Conservation (phyloP, 495 filamentous ascomycete genomes). For the Aspergillus haitiensis region DNA sequence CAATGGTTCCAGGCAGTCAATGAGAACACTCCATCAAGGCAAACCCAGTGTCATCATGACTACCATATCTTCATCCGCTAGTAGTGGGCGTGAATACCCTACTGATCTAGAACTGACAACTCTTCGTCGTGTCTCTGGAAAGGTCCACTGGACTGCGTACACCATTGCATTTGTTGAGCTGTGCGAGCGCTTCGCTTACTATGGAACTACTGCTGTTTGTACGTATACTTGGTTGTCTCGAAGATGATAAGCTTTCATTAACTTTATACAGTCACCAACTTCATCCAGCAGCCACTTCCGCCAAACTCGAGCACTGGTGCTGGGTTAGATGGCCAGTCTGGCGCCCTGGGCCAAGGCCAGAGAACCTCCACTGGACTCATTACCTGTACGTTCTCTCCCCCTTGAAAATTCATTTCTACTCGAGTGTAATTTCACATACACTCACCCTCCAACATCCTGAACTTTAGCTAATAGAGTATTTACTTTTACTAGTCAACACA, state of each 20-base stretch:
- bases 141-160: conserved; percentile 62
- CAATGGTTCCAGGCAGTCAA: conserved; percentile 8
- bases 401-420: neutral
- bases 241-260: neutral
- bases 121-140: conserved; percentile 64
- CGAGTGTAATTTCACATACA: neutral
- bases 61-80: neutral
- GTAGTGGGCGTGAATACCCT: conserved; percentile 33
- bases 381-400: conserved; percentile 33
- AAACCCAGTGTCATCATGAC: conserved; percentile 4
- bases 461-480: neutral
- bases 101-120: conserved; percentile 60
- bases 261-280: conserved; percentile 52
- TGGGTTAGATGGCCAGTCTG: conserved; percentile 53
- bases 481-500: conserved; percentile 50
- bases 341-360: conserved; percentile 68
- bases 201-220: conserved; percentile 73
- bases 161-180: conserved; percentile 73
- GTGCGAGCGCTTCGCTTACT: conserved; percentile 77
- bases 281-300: conserved; percentile 68
- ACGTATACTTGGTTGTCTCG: conserved; percentile 27
- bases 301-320: conserved; percentile 60
- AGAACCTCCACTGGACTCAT: conserved; percentile 62
- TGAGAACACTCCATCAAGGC: conserved; percentile 7
- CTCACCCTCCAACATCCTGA: neutral